These are phyloP conservation scores for Kalaharituber pfeilii DNA, from an alignment of 2,329 filamentous ascomycete genomes.

Conservation along the genomic window DNA sequence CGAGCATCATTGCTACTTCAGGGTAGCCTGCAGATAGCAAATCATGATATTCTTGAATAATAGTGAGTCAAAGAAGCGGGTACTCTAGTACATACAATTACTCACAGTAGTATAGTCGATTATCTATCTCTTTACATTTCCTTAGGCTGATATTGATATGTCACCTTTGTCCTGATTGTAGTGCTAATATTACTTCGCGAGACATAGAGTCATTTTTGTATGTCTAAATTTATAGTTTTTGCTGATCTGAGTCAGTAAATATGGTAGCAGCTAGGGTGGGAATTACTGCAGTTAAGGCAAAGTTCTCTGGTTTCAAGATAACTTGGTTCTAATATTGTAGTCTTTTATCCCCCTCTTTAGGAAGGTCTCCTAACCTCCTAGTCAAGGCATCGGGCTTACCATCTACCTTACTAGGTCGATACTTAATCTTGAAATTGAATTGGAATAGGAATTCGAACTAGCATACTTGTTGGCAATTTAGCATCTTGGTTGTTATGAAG, in stretches of 20 bases:
- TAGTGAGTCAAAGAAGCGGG: neutral
- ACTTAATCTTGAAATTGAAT: slow-evolving; percentile 20
- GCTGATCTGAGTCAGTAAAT: neutral
- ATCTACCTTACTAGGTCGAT: slow-evolving; percentile 5
- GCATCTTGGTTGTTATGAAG: slow-evolving; percentile 21
- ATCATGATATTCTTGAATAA: slow-evolving; percentile 3
- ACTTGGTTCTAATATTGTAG: neutral
- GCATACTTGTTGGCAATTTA: slow-evolving; percentile 20
- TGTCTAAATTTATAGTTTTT: slow-evolving; percentile 3
- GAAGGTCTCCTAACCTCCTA: slow-evolving; percentile 10
- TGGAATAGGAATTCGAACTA: slow-evolving; percentile 19
- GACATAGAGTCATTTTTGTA: neutral
- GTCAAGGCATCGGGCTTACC: slow-evolving; percentile 8
- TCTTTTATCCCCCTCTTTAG: slow-evolving; percentile 10
- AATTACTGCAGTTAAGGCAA: too few species aligned
- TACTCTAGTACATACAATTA: neutral
- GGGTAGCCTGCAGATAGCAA: neutral
- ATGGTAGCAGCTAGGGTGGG: too few species aligned
- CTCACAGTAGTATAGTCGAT: neutral
- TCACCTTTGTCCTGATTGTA: neutral
- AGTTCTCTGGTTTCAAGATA: too few species aligned
- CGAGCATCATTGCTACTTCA: neutral
- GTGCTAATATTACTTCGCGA: neutral
- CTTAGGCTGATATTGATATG: neutral
- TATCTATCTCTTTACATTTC: neutral